Conservation (phyloP, 495 filamentous ascomycete species). For the Talaromyces adpressus region DNA sequence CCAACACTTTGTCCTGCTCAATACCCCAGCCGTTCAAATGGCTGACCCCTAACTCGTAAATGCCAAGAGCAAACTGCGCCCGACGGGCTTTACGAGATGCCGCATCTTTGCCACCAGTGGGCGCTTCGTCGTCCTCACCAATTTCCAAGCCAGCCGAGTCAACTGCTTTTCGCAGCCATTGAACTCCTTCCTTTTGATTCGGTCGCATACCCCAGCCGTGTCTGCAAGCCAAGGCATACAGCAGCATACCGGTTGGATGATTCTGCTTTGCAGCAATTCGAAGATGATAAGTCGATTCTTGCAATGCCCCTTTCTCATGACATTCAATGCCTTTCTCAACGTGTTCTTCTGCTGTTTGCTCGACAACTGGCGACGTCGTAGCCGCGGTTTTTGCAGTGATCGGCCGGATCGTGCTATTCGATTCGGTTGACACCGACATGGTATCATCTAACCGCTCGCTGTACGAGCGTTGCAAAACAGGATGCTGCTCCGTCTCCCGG, state of each 20-base stretch:
- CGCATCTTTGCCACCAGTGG: conserved; percentile 52
- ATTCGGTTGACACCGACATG: conserved; percentile 51
- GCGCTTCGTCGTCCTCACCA: conserved; percentile 63
- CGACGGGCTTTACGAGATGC: conserved; percentile 68
- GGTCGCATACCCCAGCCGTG: conserved; percentile 97
- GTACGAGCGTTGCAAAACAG: conserved; percentile 10
- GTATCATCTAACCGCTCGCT: conserved; percentile 40
- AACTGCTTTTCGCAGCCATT: conserved; percentile 84
- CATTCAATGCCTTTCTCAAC: conserved; percentile 78
- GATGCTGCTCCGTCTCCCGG: not conserved
- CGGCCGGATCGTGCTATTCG: conserved; percentile 58
- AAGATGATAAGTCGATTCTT: conserved; percentile 92
- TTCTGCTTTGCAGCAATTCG: conserved; percentile 80
- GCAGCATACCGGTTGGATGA: conserved; percentile 86
- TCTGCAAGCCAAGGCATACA: conserved; percentile 93
- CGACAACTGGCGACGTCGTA: conserved; percentile 28
- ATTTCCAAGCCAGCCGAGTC: conserved; percentile 78
- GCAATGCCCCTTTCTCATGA: conserved; percentile 77
- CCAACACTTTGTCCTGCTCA: conserved; percentile 81
- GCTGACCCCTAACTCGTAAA: conserved; percentile 94
- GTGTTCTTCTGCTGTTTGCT: conserved; percentile 77
- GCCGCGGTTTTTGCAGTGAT: conserved; percentile 37
- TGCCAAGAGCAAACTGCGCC: conserved; percentile 87
- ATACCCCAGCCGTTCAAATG: conserved; percentile 98
- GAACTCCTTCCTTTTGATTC: conserved; percentile 80